phyloP scores from a whole-genome alignment of 225 moss, liverwort and hornwort species.

The Rhytidiadelphus loreus region DNA sequence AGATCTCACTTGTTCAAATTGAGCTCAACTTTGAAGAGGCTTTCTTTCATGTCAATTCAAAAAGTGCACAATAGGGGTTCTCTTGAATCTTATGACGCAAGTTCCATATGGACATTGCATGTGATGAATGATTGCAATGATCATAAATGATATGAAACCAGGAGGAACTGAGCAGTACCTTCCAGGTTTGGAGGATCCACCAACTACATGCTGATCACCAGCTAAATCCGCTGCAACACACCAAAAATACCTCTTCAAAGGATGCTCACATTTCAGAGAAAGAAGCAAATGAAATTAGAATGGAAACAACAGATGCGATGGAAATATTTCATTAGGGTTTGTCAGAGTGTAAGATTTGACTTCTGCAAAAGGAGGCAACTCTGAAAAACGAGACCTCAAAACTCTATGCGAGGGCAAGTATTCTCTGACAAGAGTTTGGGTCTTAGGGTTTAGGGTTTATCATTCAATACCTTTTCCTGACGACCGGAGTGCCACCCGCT shows the following conservation, averaged over 20 bases:
- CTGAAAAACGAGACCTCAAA: neutral
- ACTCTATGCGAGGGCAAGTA: neutral
- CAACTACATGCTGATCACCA: conserved; percentile 32
- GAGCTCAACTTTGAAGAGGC: neutral
- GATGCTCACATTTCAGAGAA: neutral
- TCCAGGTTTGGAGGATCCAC: conserved; percentile 40
- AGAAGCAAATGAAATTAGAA: neutral
- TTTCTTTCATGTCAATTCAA: neutral
- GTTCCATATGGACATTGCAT: neutral
- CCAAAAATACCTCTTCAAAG: neutral
- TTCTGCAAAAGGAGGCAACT: neutral
- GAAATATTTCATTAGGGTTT: neutral
- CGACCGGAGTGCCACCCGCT: conserved; percentile 33
- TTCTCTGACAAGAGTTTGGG: neutral
- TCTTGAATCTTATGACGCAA: neutral
- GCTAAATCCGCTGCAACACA: conserved; percentile 19
- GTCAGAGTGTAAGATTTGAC: neutral
- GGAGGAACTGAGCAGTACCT: conserved; percentile 10
- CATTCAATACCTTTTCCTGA: conserved; percentile 27
- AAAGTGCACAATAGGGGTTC: neutral
- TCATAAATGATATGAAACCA: neutral
- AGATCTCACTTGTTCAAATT: neutral
- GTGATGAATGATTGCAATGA: neutral
- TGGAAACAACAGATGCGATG: neutral
- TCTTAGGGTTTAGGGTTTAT: neutral